phyloP scores from a whole-genome alignment of 768 basidiomycete genomes.

The Amanita muscaria region DNA sequence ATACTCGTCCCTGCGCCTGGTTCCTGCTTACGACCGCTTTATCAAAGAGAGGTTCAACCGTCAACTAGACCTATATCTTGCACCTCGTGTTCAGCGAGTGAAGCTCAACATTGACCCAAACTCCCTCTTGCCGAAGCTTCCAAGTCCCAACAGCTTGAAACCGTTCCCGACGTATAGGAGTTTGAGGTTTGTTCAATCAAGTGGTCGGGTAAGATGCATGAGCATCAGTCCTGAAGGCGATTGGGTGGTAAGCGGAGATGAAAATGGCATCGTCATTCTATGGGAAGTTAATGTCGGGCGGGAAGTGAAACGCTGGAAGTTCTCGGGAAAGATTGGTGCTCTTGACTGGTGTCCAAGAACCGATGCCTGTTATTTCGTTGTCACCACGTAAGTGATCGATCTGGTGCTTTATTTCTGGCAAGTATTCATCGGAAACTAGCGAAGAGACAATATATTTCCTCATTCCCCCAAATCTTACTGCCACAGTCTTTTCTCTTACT shows the following conservation, averaged over 20 bases:
- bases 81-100: conserved; percentile 79
- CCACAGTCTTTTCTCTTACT: conserved; percentile 46
- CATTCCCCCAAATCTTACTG: conserved; percentile 70
- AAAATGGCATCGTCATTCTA: conserved; percentile 74
- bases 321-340: conserved; percentile 70
- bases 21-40: conserved; percentile 86
- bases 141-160: conserved; percentile 80
- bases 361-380: conserved; percentile 72
- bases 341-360: conserved; percentile 90
- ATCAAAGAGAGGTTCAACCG: conserved; percentile 91
- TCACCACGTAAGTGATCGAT: conserved; percentile 56
- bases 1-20: conserved; percentile 74
- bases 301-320: conserved; percentile 81
- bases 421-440: conserved; percentile 31
- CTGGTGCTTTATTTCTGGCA: not conserved
- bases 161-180: conserved; percentile 90
- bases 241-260: conserved; percentile 91
- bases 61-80: conserved; percentile 93
- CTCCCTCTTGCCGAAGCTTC: conserved; percentile 88
- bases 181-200: conserved; percentile 60
- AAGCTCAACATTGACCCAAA: conserved; percentile 91
- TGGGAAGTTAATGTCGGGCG: conserved; percentile 92
- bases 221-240: conserved; percentile 81
- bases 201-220: conserved; percentile 62
- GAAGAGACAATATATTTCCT: conserved; percentile 76